phyloP scores from a whole-genome alignment of 495 filamentous ascomycete species.

The Pyrenula aspistea region DNA sequence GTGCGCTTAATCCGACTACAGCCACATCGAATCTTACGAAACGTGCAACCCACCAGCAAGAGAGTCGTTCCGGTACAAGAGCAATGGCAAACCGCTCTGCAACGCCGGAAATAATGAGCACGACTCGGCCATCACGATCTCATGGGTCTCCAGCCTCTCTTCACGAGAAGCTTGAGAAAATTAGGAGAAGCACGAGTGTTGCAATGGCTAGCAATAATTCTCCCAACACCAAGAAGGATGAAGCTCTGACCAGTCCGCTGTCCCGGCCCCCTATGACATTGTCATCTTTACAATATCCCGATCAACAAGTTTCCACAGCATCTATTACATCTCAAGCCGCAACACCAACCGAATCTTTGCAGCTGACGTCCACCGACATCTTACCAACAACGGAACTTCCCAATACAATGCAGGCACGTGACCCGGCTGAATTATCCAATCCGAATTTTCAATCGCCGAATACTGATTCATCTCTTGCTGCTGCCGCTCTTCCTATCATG shows the following conservation, averaged over 20 bases:
- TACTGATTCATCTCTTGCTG: not conserved
- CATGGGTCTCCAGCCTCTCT: not conserved
- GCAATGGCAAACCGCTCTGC: too few species aligned
- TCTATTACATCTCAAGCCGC: not conserved
- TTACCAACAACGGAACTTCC: not conserved
- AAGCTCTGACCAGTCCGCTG: not conserved
- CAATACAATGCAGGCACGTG: not conserved
- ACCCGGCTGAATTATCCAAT: not conserved
- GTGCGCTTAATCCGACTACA: too few species aligned
- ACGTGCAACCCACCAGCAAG: too few species aligned
- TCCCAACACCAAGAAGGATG: not conserved
- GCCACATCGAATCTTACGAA: too few species aligned
- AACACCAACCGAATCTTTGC: not conserved
- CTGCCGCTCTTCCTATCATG: not conserved
- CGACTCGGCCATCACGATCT: not conserved
- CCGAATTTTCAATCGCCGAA: not conserved
- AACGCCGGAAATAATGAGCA: not conserved
- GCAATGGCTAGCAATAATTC: not conserved
- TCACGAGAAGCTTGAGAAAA: not conserved
- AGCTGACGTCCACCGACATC: not conserved
- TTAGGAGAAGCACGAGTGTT: not conserved
- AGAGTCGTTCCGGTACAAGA: too few species aligned
- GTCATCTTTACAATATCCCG: not conserved
- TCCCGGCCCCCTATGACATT: not conserved
- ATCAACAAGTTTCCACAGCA: not conserved